Percentiles rank a stretch among this genome's conserved stretches.
Evolutionary conservation across 2,329 filamentous ascomycete species (phyloP).

Genomic region (Clonostachys chloroleuca): DNA sequence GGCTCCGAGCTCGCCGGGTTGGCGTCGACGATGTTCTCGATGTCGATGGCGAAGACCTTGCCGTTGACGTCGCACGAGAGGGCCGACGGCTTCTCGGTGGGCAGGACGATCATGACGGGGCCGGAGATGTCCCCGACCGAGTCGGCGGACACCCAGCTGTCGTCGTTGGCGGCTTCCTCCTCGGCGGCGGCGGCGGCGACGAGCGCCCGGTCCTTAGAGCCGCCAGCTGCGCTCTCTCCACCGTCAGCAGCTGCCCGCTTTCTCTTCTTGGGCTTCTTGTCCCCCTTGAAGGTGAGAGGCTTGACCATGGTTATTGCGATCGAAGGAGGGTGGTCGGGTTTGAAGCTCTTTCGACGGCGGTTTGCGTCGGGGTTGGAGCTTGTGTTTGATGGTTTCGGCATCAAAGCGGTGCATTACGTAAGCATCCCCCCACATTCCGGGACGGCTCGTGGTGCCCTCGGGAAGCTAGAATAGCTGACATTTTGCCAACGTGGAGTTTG

Average conservation of each 20-base stretch:
- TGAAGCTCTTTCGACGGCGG: not conserved
- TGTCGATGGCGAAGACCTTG: slow-evolving; percentile 73
- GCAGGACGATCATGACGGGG: slow-evolving; percentile 77
- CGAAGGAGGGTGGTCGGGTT: not conserved
- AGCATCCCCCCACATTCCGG: not conserved
- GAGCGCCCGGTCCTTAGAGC: not conserved
- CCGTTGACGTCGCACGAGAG: slow-evolving; percentile 84
- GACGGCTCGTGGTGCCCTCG: no score
- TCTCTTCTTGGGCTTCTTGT: slow-evolving; percentile 90
- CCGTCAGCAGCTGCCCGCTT: slow-evolving; percentile 62
- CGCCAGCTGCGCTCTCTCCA: slow-evolving; percentile 17
- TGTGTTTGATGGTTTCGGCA: not conserved
- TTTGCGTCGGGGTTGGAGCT: not conserved
- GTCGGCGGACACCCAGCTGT: slow-evolving; percentile 90
- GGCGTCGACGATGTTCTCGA: slow-evolving; percentile 86
- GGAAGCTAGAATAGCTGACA: no score
- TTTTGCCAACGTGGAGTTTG: no score
- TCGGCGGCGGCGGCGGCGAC: not conserved
- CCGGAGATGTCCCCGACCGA: slow-evolving; percentile 69
- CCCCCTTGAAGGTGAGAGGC: slow-evolving; percentile 91
- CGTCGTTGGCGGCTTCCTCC: slow-evolving; percentile 56
- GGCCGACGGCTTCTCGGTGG: slow-evolving; percentile 67
- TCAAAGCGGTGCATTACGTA: not conserved
- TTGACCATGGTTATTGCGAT: slow-evolving; percentile 64
- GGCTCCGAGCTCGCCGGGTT: slow-evolving; percentile 85